These are phyloP conservation scores for Solanum hybrid DNA, from an alignment of 305 asterid species.

Conservation along the genomic window DNA sequence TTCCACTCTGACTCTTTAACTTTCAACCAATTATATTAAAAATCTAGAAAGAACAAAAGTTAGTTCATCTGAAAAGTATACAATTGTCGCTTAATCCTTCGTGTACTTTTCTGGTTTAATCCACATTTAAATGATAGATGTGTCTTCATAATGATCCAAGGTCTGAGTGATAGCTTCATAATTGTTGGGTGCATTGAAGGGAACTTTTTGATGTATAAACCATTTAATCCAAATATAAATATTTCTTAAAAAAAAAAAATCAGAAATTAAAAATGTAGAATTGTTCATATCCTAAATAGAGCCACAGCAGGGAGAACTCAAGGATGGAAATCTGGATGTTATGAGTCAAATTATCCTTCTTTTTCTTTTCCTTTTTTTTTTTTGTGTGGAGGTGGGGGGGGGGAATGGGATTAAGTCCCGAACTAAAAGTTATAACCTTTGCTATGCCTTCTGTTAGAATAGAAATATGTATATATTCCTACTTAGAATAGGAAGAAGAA, in stretches of 20 bases:
- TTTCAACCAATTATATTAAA: neutral
- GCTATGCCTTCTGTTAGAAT: no score
- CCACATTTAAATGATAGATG: neutral
- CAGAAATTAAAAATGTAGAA: neutral
- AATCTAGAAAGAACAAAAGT: neutral
- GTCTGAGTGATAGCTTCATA: neutral
- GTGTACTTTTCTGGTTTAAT: neutral
- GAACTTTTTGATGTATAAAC: neutral
- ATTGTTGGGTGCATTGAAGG: neutral
- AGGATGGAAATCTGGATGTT: neutral
- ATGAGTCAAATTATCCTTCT: no score
- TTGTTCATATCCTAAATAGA: neutral
- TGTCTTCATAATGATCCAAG: neutral
- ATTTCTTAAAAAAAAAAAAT: neutral
- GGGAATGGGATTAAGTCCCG: no score
- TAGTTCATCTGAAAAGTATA: neutral
- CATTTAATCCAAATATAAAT: neutral
- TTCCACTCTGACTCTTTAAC: neutral
- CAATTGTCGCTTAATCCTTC: neutral
- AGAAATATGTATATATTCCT: no score
- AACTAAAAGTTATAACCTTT: no score
- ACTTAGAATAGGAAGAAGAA: no score
- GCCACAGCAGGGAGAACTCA: neutral
- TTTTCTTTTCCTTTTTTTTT: no score
- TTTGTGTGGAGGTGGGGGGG: no score